Conservation (phyloP, 805 yeast genomes). For the Komagataella pastoris region DNA sequence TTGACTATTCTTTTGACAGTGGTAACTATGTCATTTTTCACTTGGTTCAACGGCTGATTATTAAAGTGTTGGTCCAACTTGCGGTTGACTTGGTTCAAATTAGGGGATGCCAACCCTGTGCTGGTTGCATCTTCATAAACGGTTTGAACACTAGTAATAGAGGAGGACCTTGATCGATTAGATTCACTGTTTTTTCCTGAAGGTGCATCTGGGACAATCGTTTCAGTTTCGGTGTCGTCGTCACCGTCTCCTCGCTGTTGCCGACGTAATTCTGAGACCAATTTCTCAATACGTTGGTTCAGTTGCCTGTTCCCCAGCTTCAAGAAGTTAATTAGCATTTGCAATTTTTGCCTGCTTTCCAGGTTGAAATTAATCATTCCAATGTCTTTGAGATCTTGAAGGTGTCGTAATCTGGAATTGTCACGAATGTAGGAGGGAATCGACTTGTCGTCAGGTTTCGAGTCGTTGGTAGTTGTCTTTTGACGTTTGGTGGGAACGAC, state of each 20-base stretch:
- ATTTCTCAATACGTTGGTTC: slow-evolving; percentile 46
- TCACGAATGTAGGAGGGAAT: neutral
- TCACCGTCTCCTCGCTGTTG: slow-evolving; percentile 8
- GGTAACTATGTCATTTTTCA: slow-evolving; percentile 72
- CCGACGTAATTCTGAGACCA: slow-evolving; percentile 20
- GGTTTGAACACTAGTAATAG: slow-evolving; percentile 7
- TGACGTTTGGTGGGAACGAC: neutral
- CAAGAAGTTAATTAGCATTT: slow-evolving; percentile 67
- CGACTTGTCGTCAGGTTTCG: neutral
- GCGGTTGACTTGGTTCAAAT: neutral
- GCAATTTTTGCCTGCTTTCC: slow-evolving; percentile 64
- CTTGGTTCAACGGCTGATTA: slow-evolving; percentile 22
- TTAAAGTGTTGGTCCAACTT: slow-evolving; percentile 1
- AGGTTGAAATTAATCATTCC: slow-evolving; percentile 22
- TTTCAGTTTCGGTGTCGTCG: slow-evolving; percentile 2
- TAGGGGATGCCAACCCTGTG: slow-evolving; percentile 2
- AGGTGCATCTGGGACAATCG: neutral
- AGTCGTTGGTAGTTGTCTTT: slow-evolving; percentile 8
- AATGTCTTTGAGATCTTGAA: slow-evolving; percentile 14
- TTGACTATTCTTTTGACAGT: slow-evolving; percentile 84
- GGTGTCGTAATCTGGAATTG: neutral
- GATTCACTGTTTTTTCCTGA: slow-evolving; percentile 2
- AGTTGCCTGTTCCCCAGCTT: slow-evolving; percentile 73
- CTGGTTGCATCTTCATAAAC: slow-evolving; percentile 4
- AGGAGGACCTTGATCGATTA: slow-evolving; percentile 1